A percentile compares a stretch with the other conserved stretches of the same genome.
phyloP scores from a whole-genome alignment of 2,329 filamentous ascomycete species.

The Apiospora koreana region DNA sequence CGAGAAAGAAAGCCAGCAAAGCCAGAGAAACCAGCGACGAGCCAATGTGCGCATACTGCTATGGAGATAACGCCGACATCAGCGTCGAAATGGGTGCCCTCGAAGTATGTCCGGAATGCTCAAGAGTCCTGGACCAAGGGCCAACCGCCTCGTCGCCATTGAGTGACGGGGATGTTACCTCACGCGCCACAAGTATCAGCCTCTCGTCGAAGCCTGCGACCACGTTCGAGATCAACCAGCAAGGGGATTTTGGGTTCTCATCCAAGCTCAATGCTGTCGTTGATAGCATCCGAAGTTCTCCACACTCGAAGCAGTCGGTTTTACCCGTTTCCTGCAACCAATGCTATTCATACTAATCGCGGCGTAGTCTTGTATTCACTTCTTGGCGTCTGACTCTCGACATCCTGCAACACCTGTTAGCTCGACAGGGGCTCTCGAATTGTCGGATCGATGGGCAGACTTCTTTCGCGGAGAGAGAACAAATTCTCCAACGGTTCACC shows the following conservation, averaged over 20 bases:
- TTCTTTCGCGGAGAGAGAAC: not conserved
- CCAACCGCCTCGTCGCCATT: not conserved
- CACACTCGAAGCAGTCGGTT: not conserved
- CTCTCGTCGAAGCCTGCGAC: too few species aligned
- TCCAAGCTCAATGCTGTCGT: not conserved
- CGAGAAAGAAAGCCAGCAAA: not conserved
- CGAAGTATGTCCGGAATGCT: constrained; percentile 12
- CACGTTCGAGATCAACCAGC: too few species aligned
- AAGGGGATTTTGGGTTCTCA: too few species aligned
- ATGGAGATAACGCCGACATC: not conserved
- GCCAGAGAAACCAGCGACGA: not conserved
- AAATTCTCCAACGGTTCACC: not conserved
- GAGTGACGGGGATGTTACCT: not conserved
- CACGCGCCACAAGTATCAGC: too few species aligned
- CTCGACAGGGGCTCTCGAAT: not conserved
- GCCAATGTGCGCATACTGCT: constrained; percentile 2
- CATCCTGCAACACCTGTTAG: not conserved
- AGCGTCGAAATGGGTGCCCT: not conserved
- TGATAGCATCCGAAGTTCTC: not conserved
- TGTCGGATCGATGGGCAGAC: not conserved
- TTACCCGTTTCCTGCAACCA: too few species aligned
- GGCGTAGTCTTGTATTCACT: constrained; percentile 11
- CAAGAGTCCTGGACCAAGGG: not conserved
- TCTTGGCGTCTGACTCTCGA: constrained; percentile 14
- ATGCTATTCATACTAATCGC: not conserved